Evolutionary conservation across 2,329 filamentous ascomycete genomes (phyloP).

Genomic region (Arthroderma uncinatum): DNA sequence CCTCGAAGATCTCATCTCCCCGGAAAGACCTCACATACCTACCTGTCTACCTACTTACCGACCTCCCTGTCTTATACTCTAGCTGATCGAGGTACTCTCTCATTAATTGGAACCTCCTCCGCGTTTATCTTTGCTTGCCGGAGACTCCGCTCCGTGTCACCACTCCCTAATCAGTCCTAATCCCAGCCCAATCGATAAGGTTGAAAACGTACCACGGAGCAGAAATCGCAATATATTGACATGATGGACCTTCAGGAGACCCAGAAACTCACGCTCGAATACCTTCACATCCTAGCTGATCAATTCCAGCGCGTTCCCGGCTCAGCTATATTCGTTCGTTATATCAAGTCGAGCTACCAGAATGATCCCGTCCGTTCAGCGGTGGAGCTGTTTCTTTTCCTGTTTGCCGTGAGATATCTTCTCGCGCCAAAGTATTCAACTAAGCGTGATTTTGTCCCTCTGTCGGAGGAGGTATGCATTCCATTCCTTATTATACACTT

Average conservation of each 20-base stretch:
- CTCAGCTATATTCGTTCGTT: conserved; percentile 85
- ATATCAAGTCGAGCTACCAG: conserved; percentile 95
- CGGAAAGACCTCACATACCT: background rate
- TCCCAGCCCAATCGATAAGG: conserved; percentile 1
- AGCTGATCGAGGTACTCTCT: background rate
- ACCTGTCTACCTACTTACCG: background rate
- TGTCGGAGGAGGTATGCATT: conserved; percentile 61
- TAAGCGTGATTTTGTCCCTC: conserved; percentile 76
- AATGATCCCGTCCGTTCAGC: conserved; percentile 89
- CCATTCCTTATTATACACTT: background rate
- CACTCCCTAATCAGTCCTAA: background rate
- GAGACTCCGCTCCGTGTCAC: background rate
- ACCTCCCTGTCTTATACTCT: background rate
- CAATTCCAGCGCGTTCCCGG: conserved; percentile 85
- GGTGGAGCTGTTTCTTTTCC: conserved; percentile 82
- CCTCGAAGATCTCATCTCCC: background rate
- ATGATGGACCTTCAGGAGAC: conserved; percentile 49
- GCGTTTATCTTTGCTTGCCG: background rate
- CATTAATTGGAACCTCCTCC: background rate
- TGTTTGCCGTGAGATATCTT: conserved; percentile 91
- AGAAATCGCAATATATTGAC: conserved; percentile 11
- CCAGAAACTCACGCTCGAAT: conserved; percentile 42
- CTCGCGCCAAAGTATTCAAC: conserved; percentile 87
- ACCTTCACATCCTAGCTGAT: conserved; percentile 45
- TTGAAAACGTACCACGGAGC: background rate